These are phyloP conservation scores for Juncus effusus DNA, from an alignment of 176 grass and related monocot species.

Conservation along the genomic window DNA sequence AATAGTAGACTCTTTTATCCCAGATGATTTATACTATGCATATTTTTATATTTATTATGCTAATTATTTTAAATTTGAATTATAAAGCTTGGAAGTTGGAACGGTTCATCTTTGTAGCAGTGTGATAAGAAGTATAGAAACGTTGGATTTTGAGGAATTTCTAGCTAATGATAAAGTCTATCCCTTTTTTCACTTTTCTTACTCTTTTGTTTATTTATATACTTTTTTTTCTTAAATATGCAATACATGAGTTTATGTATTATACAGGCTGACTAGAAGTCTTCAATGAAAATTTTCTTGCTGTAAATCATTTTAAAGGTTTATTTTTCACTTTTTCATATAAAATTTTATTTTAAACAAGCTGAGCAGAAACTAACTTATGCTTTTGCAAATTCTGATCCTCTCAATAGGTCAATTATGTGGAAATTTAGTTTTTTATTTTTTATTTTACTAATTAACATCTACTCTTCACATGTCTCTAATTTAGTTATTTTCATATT, in stretches of 20 bases:
- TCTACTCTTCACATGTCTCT: not conserved
- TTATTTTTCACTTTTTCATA: conserved; percentile 13
- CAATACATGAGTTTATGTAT: conserved; percentile 92
- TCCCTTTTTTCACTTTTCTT: conserved; percentile 4
- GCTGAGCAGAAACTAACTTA: conserved; percentile 94
- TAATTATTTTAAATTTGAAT: conserved; percentile 24
- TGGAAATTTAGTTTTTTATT: conserved; percentile 44
- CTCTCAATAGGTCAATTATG: conserved; percentile 57
- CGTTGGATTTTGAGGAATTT: conserved; percentile 98
- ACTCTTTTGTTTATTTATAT: conserved; percentile 19
- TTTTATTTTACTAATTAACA: not conserved
- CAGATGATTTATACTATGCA: not conserved
- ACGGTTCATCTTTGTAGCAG: conserved; percentile 86
- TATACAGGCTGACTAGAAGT: conserved; percentile 87
- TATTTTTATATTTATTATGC: too few relatives aligned
- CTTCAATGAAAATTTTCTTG: conserved; percentile 92
- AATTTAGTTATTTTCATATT: conserved; percentile 28
- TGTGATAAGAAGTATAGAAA: conserved; percentile 97
- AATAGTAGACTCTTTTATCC: conserved; percentile 43
- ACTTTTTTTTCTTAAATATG: conserved; percentile 20
- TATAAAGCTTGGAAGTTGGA: conserved; percentile 96
- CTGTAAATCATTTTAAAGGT: conserved; percentile 41
- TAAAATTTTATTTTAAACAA: conserved; percentile 42
- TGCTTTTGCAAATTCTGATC: conserved; percentile 68
- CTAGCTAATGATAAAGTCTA: conserved; percentile 81